A percentile compares a stretch with the other conserved stretches of the same genome.
Conservation (phyloP, 495 filamentous ascomycete species). For the Penicillium fimorum region DNA sequence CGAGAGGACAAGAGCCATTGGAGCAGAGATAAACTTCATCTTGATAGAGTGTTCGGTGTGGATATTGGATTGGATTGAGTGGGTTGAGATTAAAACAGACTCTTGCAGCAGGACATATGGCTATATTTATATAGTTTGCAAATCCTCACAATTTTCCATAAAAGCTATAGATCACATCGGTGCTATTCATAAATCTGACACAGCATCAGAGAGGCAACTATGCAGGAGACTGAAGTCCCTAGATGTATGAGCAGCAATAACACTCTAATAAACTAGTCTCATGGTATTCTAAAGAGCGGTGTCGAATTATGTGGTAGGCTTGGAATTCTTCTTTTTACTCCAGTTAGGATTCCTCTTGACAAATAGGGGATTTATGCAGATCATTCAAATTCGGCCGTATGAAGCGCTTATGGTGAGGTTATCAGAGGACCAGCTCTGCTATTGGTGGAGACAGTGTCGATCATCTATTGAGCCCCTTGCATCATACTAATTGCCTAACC, state of each 20-base stretch:
- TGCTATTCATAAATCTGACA: neutral
- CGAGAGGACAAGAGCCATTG: neutral
- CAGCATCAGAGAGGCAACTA: neutral
- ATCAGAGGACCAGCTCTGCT: neutral
- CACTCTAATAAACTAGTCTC: neutral
- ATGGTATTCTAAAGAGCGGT: neutral
- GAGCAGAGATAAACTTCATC: neutral
- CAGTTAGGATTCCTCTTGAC: neutral
- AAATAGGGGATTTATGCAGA: neutral
- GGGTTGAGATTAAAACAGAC: neutral
- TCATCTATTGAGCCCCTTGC: neutral
- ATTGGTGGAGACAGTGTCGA: neutral
- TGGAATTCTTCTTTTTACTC: neutral
- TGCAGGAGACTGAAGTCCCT: neutral
- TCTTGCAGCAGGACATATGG: neutral
- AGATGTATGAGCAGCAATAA: neutral
- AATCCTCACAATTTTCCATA: neutral
- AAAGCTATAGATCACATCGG: neutral
- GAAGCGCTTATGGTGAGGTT: neutral
- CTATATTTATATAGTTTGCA: neutral
- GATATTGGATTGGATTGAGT: neutral
- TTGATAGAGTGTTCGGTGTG: neutral
- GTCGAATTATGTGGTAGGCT: neutral
- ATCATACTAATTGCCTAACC: neutral
- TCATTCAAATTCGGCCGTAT: neutral